These are phyloP conservation scores for Clonostachys chloroleuca DNA, from an alignment of 2,329 filamentous ascomycete species.

Conservation along the genomic window DNA sequence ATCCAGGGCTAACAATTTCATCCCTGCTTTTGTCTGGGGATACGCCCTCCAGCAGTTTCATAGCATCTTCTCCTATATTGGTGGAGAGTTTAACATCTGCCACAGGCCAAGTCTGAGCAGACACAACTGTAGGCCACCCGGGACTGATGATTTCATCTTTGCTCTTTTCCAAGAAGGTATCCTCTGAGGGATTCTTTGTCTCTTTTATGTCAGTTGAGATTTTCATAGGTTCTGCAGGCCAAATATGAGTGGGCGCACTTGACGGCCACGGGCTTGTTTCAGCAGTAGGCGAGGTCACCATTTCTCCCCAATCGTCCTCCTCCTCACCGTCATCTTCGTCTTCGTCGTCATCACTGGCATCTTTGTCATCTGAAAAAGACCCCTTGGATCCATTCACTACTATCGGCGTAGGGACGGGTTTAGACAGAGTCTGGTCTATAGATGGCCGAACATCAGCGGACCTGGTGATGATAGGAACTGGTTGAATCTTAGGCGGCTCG, in stretches of 20 bases:
- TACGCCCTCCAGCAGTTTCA: background rate
- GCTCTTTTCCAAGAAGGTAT: background rate
- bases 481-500: too few species aligned
- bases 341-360: background rate
- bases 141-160: background rate
- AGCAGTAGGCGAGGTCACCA: slow-evolving; percentile 35
- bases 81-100: background rate
- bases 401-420: too few species aligned
- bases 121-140: background rate
- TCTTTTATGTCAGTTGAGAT: background rate
- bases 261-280: background rate
- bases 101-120: background rate
- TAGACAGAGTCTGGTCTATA: too few species aligned
- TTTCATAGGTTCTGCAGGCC: background rate
- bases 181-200: background rate
- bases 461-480: too few species aligned
- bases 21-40: background rate
- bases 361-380: background rate
- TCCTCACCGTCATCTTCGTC: slow-evolving; percentile 29
- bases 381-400: too few species aligned
- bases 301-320: slow-evolving; percentile 58
- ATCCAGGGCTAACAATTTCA: background rate
- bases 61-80: background rate
- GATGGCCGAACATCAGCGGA: too few species aligned
- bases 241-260: background rate